Base-by-base conservation (phyloP, 345 rosid genomes). In the Lumnitzera racemosa region DNA sequence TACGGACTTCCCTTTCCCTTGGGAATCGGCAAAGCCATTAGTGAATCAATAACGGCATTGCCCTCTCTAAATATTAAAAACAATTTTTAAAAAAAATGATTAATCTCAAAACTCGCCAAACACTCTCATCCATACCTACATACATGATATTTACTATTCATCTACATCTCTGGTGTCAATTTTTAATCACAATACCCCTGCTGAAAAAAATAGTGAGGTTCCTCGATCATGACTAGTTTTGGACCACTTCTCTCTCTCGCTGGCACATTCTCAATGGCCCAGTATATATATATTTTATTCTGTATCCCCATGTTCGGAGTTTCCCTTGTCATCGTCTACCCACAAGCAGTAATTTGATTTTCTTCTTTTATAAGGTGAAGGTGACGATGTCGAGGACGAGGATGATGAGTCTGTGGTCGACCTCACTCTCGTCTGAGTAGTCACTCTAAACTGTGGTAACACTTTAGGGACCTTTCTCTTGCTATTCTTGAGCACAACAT, bases 21-120 rank as follows among this genome's bases (percentile, higher is more conserved):
- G 98, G 98, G 96, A 89, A 92, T 85, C 96, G 69, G 98, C 96
- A 74, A 73, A 67, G 74, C 82, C 74, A 75, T 53, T 41, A 47
- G 66, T 72, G 55, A 58, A 59, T 67, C 58, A 67, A 59, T 48
- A 62, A 76, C 78, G 82, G 78, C 80, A 78, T 64, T 58, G 75
- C 76, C 86, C 86, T 78, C 82, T 77, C 47, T 13, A 56, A 57
- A 53, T 10, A 51, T 51, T n/a, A 31, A 46, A 29, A 47, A 47
- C 46, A 57, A 56, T 20, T 20, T 20, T 0, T 0, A 56, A 47
- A 4, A 67, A 66, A 78, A 77, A 68, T 63, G 69, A 59, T 63
- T 43, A 73, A 74, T 64, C 62, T 65, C 70, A 49, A 56, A 53
- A 64, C 69, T 69, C 62, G 41, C 70, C 59, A 75, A 62, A 63